A percentile compares a stretch with the other conserved stretches of the same genome.
Evolutionary conservation across 2,329 filamentous ascomycete genomes (phyloP).

Genomic region (Claviceps sp.): DNA sequence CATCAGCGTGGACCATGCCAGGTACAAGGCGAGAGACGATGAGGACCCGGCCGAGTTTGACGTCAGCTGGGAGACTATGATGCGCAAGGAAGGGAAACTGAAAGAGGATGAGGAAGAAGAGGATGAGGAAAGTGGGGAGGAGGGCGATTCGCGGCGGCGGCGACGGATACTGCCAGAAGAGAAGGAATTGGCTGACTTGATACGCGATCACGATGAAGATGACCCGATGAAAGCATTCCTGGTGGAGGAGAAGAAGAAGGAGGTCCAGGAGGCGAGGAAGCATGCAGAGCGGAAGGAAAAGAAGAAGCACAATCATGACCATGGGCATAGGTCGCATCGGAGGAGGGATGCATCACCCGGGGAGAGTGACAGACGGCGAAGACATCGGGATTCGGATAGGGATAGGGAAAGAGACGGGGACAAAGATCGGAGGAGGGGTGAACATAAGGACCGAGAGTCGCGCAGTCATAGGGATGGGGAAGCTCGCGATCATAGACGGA

Average conservation of each 20-base stretch:
- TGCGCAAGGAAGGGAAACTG: slow-evolving; percentile 34
- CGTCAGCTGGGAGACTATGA: slow-evolving; percentile 47
- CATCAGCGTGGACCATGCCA: slow-evolving; percentile 79
- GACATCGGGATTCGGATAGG: slow-evolving; percentile 9
- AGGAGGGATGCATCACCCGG: slow-evolving; percentile 22
- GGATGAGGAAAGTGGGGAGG: slow-evolving; percentile 32
- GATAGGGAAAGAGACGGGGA: slow-evolving; percentile 6
- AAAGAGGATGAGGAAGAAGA: slow-evolving; percentile 32
- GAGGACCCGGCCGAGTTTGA: slow-evolving; percentile 48
- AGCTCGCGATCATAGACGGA: slow-evolving; percentile 11
- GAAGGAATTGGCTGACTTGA: slow-evolving; percentile 59
- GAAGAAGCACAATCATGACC: slow-evolving; percentile 32
- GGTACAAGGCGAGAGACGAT: slow-evolving; percentile 81
- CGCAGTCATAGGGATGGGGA: neutral
- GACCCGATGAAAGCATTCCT: slow-evolving; percentile 94
- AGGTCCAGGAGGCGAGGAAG: slow-evolving; percentile 58
- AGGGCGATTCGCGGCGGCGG: slow-evolving; percentile 18
- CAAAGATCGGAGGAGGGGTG: slow-evolving; percentile 10
- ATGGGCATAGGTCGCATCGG: slow-evolving; percentile 9
- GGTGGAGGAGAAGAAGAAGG: slow-evolving; percentile 81
- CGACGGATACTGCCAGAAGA: slow-evolving; percentile 69
- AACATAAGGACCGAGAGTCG: slow-evolving; percentile 7
- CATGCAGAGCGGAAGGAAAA: slow-evolving; percentile 35
- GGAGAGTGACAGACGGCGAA: slow-evolving; percentile 13
- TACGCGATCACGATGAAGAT: slow-evolving; percentile 78